Evolutionary conservation across 2,329 filamentous ascomycete species (phyloP), one percentile per base, ranked within the genome.

Genomic region (Corynespora cassiicola): DNA sequence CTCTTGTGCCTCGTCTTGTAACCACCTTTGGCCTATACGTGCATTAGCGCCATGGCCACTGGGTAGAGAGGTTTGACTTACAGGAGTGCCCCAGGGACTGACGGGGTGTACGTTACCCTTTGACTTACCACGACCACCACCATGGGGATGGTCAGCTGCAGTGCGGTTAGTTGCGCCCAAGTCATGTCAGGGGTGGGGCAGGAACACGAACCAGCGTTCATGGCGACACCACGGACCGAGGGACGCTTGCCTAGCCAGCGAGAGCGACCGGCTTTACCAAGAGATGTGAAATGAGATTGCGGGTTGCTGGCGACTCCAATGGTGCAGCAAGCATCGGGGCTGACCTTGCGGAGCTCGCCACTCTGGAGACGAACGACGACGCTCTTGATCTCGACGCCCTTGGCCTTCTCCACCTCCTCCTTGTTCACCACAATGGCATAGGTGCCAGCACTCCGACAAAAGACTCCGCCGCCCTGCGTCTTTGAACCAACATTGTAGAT

Each of bases 51-150:
- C 14, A 16, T 34, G 18, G n/a, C 25, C 8, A 15, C 9, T 15
- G 22, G 22, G 40, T 15, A n/a, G 6, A 19, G 24, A 79, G 83
- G 25, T 37, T 9, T 32, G 37, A 82, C 89, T 75, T 86, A 95
- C 90, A 65, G 90, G 92, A 66, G 84, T 86, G 68, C 95, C 94
- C 94, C 95, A 99, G 42, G 94, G 94, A 74, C 90, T 96, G 58
- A 94, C 90, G 21, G 95, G 94, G 66, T 95, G 80, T 46, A 91
- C 84, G 67, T 96, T 96, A 83, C 94, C 90, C 88, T 99, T 99
- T 41, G 90, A 96, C 76, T 99, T 99, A 76, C 94, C 94, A 79
- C 95, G 84, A 73, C 94, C 94, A 87, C 94, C 94, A 81, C 94
- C 94, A 71, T 99, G 94, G 63, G 94, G 94, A 79, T 99, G 94